phyloP scores from a whole-genome alignment of 2,329 filamentous ascomycete species.

The Fusarium gaditjirri region DNA sequence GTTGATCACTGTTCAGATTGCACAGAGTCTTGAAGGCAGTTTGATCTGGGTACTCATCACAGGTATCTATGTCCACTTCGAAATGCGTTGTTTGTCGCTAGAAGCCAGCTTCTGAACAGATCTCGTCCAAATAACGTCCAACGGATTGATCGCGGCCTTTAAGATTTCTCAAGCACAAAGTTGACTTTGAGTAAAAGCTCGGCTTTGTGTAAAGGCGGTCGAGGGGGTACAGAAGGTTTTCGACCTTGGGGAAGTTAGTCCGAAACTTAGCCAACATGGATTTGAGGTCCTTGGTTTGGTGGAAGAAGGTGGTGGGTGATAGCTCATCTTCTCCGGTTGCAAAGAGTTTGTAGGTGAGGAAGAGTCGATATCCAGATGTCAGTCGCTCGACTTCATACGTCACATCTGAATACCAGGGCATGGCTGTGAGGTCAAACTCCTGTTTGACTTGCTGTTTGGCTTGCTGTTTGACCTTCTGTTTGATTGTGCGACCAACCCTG shows the following conservation, averaged over 20 bases:
- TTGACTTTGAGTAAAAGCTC: neutral
- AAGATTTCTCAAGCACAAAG: slow-evolving; percentile 7
- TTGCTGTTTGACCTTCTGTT: neutral
- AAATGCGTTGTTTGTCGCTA: slow-evolving; percentile 10
- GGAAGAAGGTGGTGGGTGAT: neutral
- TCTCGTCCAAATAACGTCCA: neutral
- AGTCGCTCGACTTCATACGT: slow-evolving; percentile 6
- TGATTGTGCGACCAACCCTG: neutral
- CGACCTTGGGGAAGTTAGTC: neutral
- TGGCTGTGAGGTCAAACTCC: slow-evolving; percentile 19
- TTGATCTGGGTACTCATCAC: neutral
- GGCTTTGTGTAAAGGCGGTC: slow-evolving; percentile 17
- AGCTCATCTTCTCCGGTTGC: neutral
- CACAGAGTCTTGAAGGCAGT: neutral
- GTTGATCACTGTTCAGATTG: neutral
- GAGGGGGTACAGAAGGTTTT: slow-evolving; percentile 12
- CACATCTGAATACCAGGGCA: slow-evolving; percentile 28
- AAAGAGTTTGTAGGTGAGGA: slow-evolving; percentile 30
- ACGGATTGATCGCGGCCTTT: slow-evolving; percentile 19
- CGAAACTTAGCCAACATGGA: slow-evolving; percentile 1
- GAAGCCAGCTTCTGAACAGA: slow-evolving; percentile 15
- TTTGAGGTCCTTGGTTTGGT: slow-evolving; percentile 1
- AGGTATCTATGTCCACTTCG: neutral
- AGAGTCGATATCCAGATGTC: slow-evolving; percentile 19
- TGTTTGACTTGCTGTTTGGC: neutral